A percentile compares a stretch with the other conserved stretches of the same genome.
These are phyloP conservation scores for Tulasnella sp. DNA, from an alignment of 768 basidiomycete species.

Conservation along the genomic window DNA sequence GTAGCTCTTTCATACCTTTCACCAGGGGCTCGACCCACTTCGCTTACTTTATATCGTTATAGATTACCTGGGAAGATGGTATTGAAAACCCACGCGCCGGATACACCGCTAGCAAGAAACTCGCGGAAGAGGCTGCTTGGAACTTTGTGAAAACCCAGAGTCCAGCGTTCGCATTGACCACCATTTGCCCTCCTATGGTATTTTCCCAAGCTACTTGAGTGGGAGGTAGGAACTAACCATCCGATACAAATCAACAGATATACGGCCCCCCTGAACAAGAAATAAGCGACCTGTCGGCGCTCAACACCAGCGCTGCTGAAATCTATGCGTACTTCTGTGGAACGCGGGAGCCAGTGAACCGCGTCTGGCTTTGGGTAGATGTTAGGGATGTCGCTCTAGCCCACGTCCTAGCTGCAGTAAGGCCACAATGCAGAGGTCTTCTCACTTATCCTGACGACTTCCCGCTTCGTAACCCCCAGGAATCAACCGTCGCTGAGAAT, in stretches of 20 bases:
- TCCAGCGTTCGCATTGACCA: conserved; percentile 47
- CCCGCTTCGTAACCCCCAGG: not conserved
- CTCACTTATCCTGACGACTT: not conserved
- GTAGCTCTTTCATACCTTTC: not conserved
- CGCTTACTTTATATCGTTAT: not conserved
- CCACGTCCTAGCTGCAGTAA: conserved; percentile 35
- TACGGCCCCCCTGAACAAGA: conserved; percentile 29
- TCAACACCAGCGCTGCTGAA: conserved; percentile 23
- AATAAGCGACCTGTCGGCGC: conserved; percentile 10
- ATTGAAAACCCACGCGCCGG: not conserved
- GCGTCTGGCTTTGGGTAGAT: conserved; percentile 34
- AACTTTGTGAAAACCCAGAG: conserved; percentile 44
- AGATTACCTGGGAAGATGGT: conserved; percentile 24
- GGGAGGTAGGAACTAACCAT: not conserved
- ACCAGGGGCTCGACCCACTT: not conserved
- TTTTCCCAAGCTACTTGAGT: not conserved
- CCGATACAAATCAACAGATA: not conserved
- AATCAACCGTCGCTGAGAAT: conserved; percentile 17
- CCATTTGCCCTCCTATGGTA: conserved; percentile 56
- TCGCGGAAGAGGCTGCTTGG: conserved; percentile 64
- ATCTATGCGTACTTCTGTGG: conserved; percentile 26
- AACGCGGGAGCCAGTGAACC: conserved; percentile 8
- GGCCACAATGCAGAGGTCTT: not conserved
- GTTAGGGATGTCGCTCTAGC: conserved; percentile 37
- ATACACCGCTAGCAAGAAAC: conserved; percentile 61